Evolutionary conservation across 169 alveolate genomes (phyloP).

Genomic region (Eimeria maxima): DNA sequence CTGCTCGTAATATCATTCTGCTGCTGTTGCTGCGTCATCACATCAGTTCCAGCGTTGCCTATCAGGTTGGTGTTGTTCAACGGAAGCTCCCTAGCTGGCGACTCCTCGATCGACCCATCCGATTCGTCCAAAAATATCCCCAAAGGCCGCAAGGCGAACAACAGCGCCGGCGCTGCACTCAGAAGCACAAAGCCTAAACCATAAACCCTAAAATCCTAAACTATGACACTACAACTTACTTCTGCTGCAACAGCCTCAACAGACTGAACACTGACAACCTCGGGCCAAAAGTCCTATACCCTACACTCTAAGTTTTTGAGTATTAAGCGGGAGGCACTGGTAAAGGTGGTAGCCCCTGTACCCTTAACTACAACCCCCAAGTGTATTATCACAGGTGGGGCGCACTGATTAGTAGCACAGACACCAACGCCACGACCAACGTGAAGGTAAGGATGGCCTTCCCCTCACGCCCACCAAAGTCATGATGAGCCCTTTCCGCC

Average conservation of each 20-base stretch:
- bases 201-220: constrained; percentile 25
- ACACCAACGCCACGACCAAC: constrained; percentile 65
- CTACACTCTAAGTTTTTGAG: too few relatives aligned
- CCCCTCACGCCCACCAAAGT: constrained; percentile 83
- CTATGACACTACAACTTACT: neutral
- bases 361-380: neutral
- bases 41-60: neutral
- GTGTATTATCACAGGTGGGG: neutral
- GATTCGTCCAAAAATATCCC: constrained; percentile 40
- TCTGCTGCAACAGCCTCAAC: neutral
- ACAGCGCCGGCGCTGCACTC: constrained; percentile 68
- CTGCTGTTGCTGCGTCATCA: constrained; percentile 39
- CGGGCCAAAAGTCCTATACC: neutral
- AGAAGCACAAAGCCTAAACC: neutral
- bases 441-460: constrained; percentile 84
- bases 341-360: neutral
- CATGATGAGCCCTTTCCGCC: constrained; percentile 84
- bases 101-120: neutral
- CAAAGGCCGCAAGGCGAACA: constrained; percentile 46
- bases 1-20: neutral
- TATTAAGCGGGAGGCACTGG: too few relatives aligned
- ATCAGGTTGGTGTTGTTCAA: neutral
- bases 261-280: neutral
- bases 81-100: neutral
- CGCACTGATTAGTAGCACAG: constrained; percentile 83